A percentile compares a stretch with the other conserved stretches of the same genome.
Conservation (phyloP, 1,284 basidiomycete genomes). For the Tranzscheliella williamsii region DNA sequence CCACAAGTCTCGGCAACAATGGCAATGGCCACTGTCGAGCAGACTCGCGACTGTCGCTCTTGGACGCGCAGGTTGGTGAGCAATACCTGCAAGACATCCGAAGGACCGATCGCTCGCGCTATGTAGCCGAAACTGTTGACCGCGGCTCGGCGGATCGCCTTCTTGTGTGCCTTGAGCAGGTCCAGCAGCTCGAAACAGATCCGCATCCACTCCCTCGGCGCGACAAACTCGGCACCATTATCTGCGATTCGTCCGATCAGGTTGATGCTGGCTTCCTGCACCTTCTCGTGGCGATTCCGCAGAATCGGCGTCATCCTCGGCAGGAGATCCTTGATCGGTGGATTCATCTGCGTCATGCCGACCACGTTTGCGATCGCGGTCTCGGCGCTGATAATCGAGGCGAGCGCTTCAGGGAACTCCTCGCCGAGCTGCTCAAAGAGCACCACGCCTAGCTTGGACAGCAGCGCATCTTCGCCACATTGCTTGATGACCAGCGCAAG, state of each 20-base stretch:
- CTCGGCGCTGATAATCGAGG: slow-evolving; percentile 94
- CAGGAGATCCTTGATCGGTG: slow-evolving; percentile 95
- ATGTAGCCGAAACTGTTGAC: slow-evolving; percentile 99
- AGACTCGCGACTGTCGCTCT: slow-evolving; percentile 97
- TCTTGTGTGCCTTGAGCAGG: slow-evolving; percentile 97
- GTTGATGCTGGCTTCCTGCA: slow-evolving; percentile 99
- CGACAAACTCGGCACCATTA: slow-evolving; percentile 97
- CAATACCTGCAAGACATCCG: slow-evolving; percentile 94
- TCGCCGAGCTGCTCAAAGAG: slow-evolving; percentile 98
- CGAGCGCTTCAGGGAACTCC: slow-evolving; percentile 97
- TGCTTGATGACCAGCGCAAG: slow-evolving; percentile 98
- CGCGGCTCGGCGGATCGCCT: slow-evolving; percentile 95
- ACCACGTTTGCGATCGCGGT: slow-evolving; percentile 99
- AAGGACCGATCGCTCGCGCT: slow-evolving; percentile 97
- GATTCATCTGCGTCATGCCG: slow-evolving; percentile 99
- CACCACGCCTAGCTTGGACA: slow-evolving; percentile 95
- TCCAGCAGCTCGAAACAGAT: slow-evolving; percentile 99
- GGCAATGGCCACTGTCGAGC: slow-evolving; percentile 94
- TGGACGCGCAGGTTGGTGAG: slow-evolving; percentile 96
- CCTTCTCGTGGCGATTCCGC: slow-evolving; percentile 97
- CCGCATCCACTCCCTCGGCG: slow-evolving; percentile 99
- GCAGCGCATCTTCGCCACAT: slow-evolving; percentile 91
- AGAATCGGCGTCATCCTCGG: slow-evolving; percentile 99
- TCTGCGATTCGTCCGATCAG: slow-evolving; percentile 99
- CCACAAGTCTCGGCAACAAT: slow-evolving; percentile 86